A percentile compares a stretch with the other conserved stretches of the same genome.
These are phyloP conservation scores for Vigna trinervia DNA, from an alignment of 306 rosid species.

Conservation along the genomic window DNA sequence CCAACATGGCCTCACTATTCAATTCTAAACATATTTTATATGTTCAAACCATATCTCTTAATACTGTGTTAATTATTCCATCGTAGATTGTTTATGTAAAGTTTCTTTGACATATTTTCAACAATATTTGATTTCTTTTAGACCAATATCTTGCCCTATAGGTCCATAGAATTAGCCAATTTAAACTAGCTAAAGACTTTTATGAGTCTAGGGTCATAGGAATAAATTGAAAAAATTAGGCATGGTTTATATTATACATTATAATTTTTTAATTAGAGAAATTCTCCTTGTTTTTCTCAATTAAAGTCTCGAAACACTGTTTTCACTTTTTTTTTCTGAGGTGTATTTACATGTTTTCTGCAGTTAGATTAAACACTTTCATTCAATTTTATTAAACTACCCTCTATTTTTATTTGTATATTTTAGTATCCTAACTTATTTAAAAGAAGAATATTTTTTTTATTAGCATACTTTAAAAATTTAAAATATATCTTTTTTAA, in stretches of 20 bases:
- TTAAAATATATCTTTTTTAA: neutral
- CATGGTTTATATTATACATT: no score
- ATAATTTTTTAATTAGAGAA: no score
- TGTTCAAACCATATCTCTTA: neutral
- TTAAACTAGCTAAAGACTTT: neutral
- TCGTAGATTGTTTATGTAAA: neutral
- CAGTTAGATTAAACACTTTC: no score
- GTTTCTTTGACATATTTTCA: neutral
- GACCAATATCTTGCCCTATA: neutral
- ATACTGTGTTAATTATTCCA: neutral
- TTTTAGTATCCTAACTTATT: neutral
- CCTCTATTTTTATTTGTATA: neutral
- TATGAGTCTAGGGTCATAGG: neutral
- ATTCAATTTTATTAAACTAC: neutral
- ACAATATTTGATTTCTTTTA: neutral
- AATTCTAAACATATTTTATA: neutral
- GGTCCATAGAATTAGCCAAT: neutral
- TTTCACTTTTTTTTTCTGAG: no score
- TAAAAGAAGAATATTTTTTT: neutral
- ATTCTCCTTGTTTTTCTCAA: no score
- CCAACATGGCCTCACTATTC: slow-evolving; percentile 18
- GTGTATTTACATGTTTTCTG: no score
- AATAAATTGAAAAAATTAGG: neutral
- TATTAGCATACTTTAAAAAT: neutral
- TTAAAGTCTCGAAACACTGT: no score